These are phyloP conservation scores for Stephanodiscus minutulus DNA, from an alignment of 108 stramenopile species.

Conservation along the genomic window DNA sequence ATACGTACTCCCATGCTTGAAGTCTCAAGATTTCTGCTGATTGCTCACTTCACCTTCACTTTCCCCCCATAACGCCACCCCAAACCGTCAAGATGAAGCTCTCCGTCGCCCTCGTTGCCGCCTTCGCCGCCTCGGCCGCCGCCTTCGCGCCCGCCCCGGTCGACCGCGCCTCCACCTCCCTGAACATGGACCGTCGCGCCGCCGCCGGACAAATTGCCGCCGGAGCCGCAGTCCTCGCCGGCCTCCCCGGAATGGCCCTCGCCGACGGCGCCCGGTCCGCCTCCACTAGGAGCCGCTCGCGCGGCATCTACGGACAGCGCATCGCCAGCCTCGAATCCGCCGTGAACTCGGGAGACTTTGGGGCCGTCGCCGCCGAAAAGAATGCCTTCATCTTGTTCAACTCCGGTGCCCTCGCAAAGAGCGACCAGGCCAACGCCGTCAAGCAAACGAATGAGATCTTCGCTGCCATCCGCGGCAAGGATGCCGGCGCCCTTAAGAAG, in stretches of 20 bases:
- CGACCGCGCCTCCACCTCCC: conserved; percentile 77
- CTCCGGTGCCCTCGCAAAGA: conserved; percentile 85
- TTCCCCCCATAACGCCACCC: background rate
- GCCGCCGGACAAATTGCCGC: conserved; percentile 83
- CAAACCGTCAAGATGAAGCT: conserved; percentile 57
- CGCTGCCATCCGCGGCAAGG: conserved; percentile 78
- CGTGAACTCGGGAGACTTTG: conserved; percentile 87
- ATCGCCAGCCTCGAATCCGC: conserved; percentile 84
- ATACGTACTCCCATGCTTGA: no score
- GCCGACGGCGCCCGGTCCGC: conserved; percentile 91
- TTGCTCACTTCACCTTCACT: background rate
- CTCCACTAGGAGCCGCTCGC: conserved; percentile 72
- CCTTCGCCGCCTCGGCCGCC: conserved; percentile 62
- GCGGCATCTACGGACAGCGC: conserved; percentile 85
- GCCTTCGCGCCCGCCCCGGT: conserved; percentile 67
- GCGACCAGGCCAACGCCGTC: conserved; percentile 70
- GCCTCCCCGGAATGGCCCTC: conserved; percentile 64
- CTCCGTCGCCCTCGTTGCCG: conserved; percentile 61
- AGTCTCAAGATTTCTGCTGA: no score
- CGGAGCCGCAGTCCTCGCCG: conserved; percentile 67
- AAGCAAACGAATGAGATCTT: conserved; percentile 81
- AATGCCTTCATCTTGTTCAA: conserved; percentile 95
- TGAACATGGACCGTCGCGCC: conserved; percentile 89
- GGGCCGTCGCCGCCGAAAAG: conserved; percentile 88
- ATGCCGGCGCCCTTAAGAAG: conserved; percentile 70